A percentile compares a stretch with the other conserved stretches of the same genome.
Evolutionary conservation across 768 basidiomycete genomes (phyloP).

Genomic region (Russula emetica): DNA sequence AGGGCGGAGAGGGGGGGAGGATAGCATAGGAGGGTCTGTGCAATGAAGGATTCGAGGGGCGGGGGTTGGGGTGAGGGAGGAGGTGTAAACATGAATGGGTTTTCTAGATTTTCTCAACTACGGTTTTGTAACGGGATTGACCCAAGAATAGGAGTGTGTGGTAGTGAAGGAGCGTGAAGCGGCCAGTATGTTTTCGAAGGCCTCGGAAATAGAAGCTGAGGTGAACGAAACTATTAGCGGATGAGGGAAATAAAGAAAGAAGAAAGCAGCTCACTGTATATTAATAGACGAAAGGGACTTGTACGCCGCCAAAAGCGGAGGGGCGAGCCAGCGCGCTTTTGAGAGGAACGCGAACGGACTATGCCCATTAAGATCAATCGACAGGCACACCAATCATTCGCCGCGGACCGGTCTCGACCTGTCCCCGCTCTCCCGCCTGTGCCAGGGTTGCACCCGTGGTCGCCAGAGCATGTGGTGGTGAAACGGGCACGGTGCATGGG

Average conservation of each 20-base stretch:
- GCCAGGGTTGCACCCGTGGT: neutral
- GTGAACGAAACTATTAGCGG: neutral
- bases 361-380: neutral
- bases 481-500: neutral
- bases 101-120: neutral
- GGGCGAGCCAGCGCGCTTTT: neutral
- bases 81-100: conserved; percentile 38
- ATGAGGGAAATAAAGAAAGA: neutral
- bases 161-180: conserved; percentile 16
- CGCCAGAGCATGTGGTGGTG: neutral
- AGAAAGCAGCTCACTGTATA: neutral
- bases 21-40: conserved; percentile 5
- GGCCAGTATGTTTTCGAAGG: neutral
- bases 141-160: conserved; percentile 16
- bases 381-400: conserved; percentile 5
- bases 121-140: neutral
- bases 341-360: neutral
- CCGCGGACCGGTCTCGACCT: neutral
- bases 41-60: conserved; percentile 17
- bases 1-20: neutral
- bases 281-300: neutral
- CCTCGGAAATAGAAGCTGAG: neutral
- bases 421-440: neutral
- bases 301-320: neutral
- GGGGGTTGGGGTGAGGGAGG: conserved; percentile 41